These are phyloP conservation scores for Epichloe gansuensis DNA, from an alignment of 2,329 filamentous ascomycete genomes.

Conservation along the genomic window DNA sequence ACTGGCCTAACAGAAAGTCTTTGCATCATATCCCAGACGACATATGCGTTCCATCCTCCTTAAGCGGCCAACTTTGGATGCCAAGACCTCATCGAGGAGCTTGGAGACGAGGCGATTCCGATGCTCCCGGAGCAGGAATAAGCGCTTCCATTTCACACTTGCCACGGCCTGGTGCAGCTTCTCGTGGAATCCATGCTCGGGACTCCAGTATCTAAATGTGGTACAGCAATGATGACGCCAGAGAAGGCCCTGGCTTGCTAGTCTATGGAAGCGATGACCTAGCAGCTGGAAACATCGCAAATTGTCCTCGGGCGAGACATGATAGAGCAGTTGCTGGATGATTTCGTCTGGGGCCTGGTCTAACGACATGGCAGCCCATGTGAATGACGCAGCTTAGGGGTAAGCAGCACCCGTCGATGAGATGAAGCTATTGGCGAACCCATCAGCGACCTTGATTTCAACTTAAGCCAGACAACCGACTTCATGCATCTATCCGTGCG, in stretches of 20 bases:
- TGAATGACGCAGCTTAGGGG: conserved; percentile 4
- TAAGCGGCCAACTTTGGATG: conserved; percentile 57
- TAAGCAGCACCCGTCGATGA: neutral
- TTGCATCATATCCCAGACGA: conserved; percentile 70
- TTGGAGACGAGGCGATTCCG: conserved; percentile 39
- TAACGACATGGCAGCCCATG: conserved; percentile 23
- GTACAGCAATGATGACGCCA: conserved; percentile 67
- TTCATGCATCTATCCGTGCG: conserved; percentile 6
- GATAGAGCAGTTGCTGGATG: conserved; percentile 63
- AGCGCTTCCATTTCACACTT: conserved; percentile 59
- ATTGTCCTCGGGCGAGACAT: conserved; percentile 44
- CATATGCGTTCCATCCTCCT: conserved; percentile 60
- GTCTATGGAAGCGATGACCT: conserved; percentile 49
- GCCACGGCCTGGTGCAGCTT: conserved; percentile 42
- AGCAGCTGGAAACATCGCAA: conserved; percentile 37
- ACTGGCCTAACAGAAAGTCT: conserved; percentile 63
- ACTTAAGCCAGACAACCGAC: neutral
- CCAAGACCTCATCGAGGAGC: conserved; percentile 56
- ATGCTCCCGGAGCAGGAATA: conserved; percentile 46
- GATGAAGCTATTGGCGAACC: conserved; percentile 2
- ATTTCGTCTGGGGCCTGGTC: conserved; percentile 67
- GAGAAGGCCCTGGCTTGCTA: conserved; percentile 60
- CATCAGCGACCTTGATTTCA: neutral
- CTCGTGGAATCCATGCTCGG: conserved; percentile 44
- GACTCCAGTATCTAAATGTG: conserved; percentile 65